phyloP scores from a whole-genome alignment of 331 rosid species.

The Acacia pycnantha region DNA sequence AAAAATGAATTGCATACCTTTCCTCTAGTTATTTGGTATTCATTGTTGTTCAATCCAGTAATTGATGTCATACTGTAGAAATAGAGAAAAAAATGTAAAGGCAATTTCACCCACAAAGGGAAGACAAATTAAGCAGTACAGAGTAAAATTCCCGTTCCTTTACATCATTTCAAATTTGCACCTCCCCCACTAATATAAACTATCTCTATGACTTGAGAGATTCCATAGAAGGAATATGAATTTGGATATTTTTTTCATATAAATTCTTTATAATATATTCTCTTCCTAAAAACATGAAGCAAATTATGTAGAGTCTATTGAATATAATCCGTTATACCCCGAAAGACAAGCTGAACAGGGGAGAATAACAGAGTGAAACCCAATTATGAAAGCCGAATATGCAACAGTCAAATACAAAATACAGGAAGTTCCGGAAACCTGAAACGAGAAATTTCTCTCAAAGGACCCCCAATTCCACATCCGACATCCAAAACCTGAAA shows the following conservation, averaged over 20 bases:
- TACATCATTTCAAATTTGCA: background rate
- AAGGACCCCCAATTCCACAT: slow-evolving; percentile 92
- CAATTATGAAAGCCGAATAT: background rate
- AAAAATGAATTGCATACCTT: slow-evolving; percentile 42
- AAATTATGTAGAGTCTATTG: background rate
- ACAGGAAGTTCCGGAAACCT: slow-evolving; percentile 44
- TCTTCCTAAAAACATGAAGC: background rate
- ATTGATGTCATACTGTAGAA: slow-evolving; percentile 61
- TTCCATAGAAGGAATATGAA: background rate
- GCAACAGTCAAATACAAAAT: background rate
- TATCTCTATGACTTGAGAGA: background rate
- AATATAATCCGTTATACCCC: background rate
- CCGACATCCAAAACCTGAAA: slow-evolving; percentile 86
- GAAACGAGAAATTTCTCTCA: slow-evolving; percentile 79
- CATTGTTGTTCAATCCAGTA: slow-evolving; percentile 89
- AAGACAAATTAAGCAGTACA: background rate
- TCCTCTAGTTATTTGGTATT: slow-evolving; percentile 84
- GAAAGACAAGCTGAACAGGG: background rate
- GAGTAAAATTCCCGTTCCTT: background rate
- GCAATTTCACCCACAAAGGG: background rate
- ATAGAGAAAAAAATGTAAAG: background rate
- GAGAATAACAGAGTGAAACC: background rate
- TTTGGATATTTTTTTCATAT: background rate
- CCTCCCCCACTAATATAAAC: background rate
- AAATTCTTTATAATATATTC: background rate